phyloP scores from a whole-genome alignment of 345 rosid species.

The Rhizophora mangle region DNA sequence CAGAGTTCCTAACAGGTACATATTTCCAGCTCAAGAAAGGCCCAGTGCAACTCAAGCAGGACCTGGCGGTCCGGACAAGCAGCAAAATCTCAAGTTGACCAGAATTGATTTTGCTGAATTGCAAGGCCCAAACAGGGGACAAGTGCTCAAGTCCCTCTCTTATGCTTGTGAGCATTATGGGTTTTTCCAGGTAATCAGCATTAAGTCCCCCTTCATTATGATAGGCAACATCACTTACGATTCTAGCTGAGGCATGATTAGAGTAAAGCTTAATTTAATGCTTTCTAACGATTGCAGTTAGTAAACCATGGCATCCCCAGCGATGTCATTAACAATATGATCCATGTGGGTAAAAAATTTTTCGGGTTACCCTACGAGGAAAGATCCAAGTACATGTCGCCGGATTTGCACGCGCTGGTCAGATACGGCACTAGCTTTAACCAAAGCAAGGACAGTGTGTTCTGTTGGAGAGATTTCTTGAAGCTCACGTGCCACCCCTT shows the following conservation, averaged over 20 bases:
- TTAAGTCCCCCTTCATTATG: not conserved
- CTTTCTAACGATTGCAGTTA: constrained; percentile 35
- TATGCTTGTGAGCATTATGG: constrained; percentile 69
- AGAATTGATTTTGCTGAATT: constrained; percentile 65
- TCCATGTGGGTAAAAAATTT: constrained; percentile 59
- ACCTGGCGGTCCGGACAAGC: constrained; percentile 14
- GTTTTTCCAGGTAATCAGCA: constrained; percentile 59
- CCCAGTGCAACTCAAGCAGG: constrained; percentile 25
- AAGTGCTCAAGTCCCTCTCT: constrained; percentile 51
- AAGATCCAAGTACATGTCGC: constrained; percentile 71
- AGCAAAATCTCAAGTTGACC: constrained; percentile 50
- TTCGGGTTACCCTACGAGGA: constrained; percentile 72
- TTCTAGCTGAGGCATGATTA: not conserved
- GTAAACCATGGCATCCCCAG: constrained; percentile 69
- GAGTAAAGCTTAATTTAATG: not conserved
- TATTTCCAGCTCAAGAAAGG: constrained; percentile 56
- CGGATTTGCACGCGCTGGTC: constrained; percentile 65
- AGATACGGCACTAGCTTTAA: constrained; percentile 91
- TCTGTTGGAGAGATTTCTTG: constrained; percentile 90
- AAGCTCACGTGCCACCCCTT: constrained; percentile 67
- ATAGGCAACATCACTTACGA: not conserved
- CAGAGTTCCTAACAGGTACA: constrained; percentile 62
- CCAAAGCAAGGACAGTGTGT: constrained; percentile 76
- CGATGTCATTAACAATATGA: constrained; percentile 54
- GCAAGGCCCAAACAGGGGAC: constrained; percentile 48